These are phyloP conservation scores for Bruguiera sexangula DNA, from an alignment of 345 rosid genomes.

Conservation along the genomic window DNA sequence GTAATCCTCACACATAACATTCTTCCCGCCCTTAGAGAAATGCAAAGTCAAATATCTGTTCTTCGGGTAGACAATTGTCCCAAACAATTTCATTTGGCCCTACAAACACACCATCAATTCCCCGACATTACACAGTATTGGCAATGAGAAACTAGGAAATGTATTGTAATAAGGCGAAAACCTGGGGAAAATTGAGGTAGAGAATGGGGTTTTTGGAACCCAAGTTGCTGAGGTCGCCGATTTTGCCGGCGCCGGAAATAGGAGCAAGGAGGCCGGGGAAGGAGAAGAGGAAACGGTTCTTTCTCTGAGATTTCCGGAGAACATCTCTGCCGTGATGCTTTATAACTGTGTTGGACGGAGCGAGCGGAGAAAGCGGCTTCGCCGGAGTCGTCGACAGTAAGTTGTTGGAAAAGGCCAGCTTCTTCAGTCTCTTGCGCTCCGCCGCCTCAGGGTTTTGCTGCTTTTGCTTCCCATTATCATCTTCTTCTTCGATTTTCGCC, in stretches of 20 bases:
- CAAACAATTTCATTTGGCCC: conserved; percentile 95
- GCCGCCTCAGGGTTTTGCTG: conserved; percentile 35
- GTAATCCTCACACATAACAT: conserved; percentile 65
- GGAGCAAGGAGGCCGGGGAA: conserved; percentile 77
- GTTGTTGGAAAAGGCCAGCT: conserved; percentile 44
- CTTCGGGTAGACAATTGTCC: conserved; percentile 65
- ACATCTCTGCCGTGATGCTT: conserved; percentile 85
- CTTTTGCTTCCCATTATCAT: too few relatives aligned
- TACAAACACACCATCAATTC: conserved; percentile 14
- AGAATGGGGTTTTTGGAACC: conserved; percentile 83
- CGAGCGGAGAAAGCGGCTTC: conserved; percentile 34
- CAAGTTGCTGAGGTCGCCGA: conserved; percentile 75
- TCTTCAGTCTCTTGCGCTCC: conserved; percentile 51
- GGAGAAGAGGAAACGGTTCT: conserved; percentile 66
- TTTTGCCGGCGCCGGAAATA: conserved; percentile 55
- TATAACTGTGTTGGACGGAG: conserved; percentile 53
- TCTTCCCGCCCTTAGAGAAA: conserved; percentile 81
- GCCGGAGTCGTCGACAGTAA: conserved; percentile 47
- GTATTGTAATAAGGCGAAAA: neutral
- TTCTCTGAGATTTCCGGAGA: conserved; percentile 72
- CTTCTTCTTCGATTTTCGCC: neutral
- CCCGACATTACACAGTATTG: neutral
- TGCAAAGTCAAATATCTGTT: conserved; percentile 59
- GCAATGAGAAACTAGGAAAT: neutral
- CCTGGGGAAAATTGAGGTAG: conserved; percentile 77